phyloP scores from a whole-genome alignment of 2,329 filamentous ascomycete genomes.

The Simplicillium aogashimaense region DNA sequence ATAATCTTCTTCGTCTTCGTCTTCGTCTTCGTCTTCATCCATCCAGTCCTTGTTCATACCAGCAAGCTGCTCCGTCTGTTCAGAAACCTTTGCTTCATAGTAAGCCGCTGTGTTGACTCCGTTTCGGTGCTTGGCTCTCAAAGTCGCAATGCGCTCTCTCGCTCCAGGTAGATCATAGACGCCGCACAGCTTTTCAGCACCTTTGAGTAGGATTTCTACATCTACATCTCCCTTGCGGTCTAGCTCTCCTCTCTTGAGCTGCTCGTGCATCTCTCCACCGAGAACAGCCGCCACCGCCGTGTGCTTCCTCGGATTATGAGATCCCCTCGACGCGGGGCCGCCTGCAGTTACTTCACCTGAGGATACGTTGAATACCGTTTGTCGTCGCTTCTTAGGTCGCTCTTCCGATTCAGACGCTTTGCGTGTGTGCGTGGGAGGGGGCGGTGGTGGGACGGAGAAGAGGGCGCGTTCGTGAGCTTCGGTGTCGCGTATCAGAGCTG shows the following conservation, averaged over 20 bases:
- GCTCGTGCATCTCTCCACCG: conserved; percentile 75
- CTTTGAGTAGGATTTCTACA: conserved; percentile 72
- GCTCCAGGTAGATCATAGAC: conserved; percentile 82
- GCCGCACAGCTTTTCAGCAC: conserved; percentile 80
- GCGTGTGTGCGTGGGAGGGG: conserved; percentile 20
- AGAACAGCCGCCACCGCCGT: conserved; percentile 86
- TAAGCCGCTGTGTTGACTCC: conserved; percentile 65
- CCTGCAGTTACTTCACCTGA: conserved; percentile 51
- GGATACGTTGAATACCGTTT: conserved; percentile 58
- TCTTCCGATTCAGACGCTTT: conserved; percentile 15
- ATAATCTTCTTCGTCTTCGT: conserved; percentile 37
- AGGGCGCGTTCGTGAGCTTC: conserved; percentile 90
- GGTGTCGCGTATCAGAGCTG: conserved; percentile 86
- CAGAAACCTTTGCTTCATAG: conserved; percentile 70
- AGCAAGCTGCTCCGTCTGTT: conserved; percentile 65
- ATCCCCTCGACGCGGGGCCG: conserved; percentile 31
- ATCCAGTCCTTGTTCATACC: conserved; percentile 58
- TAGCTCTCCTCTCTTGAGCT: conserved; percentile 53
- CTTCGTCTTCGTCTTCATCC: conserved; percentile 43
- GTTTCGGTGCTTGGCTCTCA: conserved; percentile 62
- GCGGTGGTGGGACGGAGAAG: conserved; percentile 77
- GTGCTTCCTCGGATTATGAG: conserved; percentile 52
- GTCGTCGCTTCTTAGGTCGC: conserved; percentile 33
- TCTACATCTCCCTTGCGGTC: conserved; percentile 60
- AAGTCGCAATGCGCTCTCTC: conserved; percentile 60